Percentiles rank a stretch among this genome's conserved stretches.
Conservation (phyloP, 768 basidiomycete species). For the Hydnum rufescens region DNA sequence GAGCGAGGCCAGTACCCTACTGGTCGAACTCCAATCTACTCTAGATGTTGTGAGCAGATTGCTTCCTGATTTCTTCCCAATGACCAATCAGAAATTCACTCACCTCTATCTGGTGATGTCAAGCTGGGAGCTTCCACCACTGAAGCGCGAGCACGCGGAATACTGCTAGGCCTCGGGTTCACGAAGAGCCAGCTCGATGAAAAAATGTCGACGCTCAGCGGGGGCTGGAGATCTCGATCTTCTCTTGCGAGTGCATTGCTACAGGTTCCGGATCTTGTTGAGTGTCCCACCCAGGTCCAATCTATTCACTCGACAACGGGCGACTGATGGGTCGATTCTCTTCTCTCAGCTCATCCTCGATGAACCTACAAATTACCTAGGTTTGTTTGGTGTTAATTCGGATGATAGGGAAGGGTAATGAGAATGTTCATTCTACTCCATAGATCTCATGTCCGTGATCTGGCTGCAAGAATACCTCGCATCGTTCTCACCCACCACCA, state of each 20-base stretch:
- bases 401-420: slow-evolving; percentile 18
- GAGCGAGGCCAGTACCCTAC: slow-evolving; percentile 12
- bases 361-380: slow-evolving; percentile 23
- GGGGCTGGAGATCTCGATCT: slow-evolving; percentile 46
- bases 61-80: no score
- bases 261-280: slow-evolving; percentile 26
- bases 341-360: slow-evolving; percentile 7
- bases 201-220: slow-evolving; percentile 30
- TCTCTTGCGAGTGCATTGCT: slow-evolving; percentile 39
- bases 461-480: slow-evolving; percentile 28
- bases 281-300: no score
- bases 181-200: slow-evolving; percentile 18
- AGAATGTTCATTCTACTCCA: background rate
- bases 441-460: slow-evolving; percentile 10
- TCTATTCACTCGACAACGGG: background rate
- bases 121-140: slow-evolving; percentile 15
- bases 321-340: background rate
- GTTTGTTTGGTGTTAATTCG: slow-evolving; percentile 23
- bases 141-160: slow-evolving; percentile 24
- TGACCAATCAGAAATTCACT: no score
- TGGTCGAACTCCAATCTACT: slow-evolving; percentile 13
- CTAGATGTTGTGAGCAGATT: slow-evolving; percentile 15
- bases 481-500: slow-evolving; percentile 20
- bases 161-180: slow-evolving; percentile 45
- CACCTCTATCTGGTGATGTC: background rate